Conservation (phyloP, 2,329 filamentous ascomycete species). For the Colletotrichum sp. region DNA sequence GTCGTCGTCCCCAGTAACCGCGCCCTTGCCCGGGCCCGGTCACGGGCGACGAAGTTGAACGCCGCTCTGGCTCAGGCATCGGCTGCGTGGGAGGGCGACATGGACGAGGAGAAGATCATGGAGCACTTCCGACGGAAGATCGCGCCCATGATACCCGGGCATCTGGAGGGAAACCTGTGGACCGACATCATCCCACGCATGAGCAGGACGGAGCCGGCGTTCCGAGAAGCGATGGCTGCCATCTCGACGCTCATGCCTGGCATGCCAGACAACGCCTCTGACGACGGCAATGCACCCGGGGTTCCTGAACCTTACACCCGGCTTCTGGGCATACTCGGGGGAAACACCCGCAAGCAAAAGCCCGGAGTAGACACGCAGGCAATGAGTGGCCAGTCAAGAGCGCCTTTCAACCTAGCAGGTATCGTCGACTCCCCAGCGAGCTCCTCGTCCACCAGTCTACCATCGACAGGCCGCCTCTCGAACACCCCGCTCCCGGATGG, state of each 20-base stretch:
- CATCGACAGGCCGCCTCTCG: not conserved
- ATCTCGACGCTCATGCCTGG: slow-evolving; percentile 42
- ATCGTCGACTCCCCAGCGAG: not conserved
- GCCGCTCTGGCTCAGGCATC: slow-evolving; percentile 9
- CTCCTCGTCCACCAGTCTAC: not conserved
- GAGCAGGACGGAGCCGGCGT: slow-evolving; percentile 47
- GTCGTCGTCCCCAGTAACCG: slow-evolving; percentile 19
- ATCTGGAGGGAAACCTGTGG: slow-evolving; percentile 50
- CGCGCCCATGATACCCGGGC: slow-evolving; percentile 41
- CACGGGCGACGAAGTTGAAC: slow-evolving; percentile 16
- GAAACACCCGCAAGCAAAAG: not conserved
- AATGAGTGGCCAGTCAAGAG: not conserved
- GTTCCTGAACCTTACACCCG: not conserved
- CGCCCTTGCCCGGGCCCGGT: slow-evolving; percentile 12
- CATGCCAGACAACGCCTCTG: not conserved
- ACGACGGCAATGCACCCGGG: not conserved
- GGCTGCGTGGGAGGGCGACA: slow-evolving; percentile 3
- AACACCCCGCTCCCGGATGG: not conserved
- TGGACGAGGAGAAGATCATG: slow-evolving; percentile 29
- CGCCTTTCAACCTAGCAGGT: not conserved
- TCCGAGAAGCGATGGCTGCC: slow-evolving; percentile 55
- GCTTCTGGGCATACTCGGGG: not conserved
- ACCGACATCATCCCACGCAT: slow-evolving; percentile 48
- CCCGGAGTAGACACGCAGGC: not conserved
- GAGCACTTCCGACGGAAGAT: slow-evolving; percentile 39